Base-by-base conservation (phyloP, 495 filamentous ascomycete genomes). In the Extremus antarcticus region DNA sequence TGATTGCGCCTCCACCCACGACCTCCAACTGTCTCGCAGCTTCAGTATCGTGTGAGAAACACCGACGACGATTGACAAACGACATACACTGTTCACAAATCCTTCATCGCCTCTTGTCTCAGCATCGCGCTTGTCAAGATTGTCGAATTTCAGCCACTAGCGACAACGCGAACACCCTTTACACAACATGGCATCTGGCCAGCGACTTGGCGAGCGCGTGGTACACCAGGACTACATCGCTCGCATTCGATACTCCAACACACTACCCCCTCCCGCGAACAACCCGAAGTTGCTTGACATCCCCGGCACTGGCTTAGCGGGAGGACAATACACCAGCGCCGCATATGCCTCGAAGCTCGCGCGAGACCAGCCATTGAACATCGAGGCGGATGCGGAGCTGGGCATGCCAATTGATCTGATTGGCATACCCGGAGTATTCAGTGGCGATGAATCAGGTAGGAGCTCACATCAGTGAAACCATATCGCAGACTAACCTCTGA, bases 351-450 rank as follows among this genome's bases (percentile, higher is more conserved):
- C 89, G 25, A 83, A 87, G 50, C 70, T 98, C 56, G 87, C 87
- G 0, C 77, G 90, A 59, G 88, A 94, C 57, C 90, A 97, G 71
- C 82, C 90, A n/a, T 73, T 94, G 3, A 95, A 94, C 57, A 90
- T 98, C 50, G 92, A 97, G 69, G 89, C 90, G 20, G 94, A 98
- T 80, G 90, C 90, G 19, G 94, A 97, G 73, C 80, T 95, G 55
- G 92, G 94, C 35, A 96, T 98, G 91, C 88, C 88, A 39, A 81
- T 98, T 68, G 91, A 98, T 67, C 73, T 98, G 43, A 85, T 96
- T 43, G 92, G 94, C 59, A 84, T 97, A 68, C 94, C 94, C 4
- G 86, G 90, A 0, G 80, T 97, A 43, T 95, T 97, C 65, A 80
- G 97, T 59, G 90, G 90, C 52, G 88, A 98, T 71, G 92, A 98